phyloP scores from a whole-genome alignment of 768 basidiomycete species.

The Thelephora aurantiotincta region DNA sequence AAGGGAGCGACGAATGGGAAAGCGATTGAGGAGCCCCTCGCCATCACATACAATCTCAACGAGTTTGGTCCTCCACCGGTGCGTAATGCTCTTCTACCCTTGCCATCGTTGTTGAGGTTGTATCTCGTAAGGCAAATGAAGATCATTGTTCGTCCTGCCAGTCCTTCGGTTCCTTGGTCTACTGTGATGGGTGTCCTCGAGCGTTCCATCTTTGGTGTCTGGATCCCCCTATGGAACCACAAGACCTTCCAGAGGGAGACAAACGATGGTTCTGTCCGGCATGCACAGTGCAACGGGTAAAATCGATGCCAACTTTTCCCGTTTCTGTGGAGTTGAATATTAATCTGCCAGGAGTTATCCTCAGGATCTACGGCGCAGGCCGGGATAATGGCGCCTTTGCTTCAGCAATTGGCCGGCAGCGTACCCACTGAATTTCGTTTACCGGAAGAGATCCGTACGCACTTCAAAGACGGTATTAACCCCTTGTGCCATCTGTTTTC shows the following conservation, averaged over 20 bases:
- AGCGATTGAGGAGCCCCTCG: slow-evolving; percentile 31
- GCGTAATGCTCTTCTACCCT: slow-evolving; percentile 9
- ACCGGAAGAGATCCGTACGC: slow-evolving; percentile 69
- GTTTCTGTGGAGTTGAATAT: slow-evolving; percentile 4
- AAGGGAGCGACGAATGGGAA: slow-evolving; percentile 14
- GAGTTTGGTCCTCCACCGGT: slow-evolving; percentile 23
- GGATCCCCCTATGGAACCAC: slow-evolving; percentile 84
- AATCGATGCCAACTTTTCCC: slow-evolving; percentile 9
- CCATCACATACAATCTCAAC: slow-evolving; percentile 21
- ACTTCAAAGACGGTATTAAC: slow-evolving; percentile 70
- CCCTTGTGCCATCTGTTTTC: neutral
- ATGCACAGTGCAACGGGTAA: slow-evolving; percentile 55
- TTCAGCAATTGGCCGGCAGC: slow-evolving; percentile 48
- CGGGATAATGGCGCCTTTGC: slow-evolving; percentile 49
- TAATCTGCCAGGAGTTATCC: slow-evolving; percentile 40
- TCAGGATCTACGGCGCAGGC: slow-evolving; percentile 47
- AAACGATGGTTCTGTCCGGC: slow-evolving; percentile 67
- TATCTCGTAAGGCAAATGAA: slow-evolving; percentile 38
- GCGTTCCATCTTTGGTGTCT: slow-evolving; percentile 96
- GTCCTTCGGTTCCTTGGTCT: slow-evolving; percentile 73
- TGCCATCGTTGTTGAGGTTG: slow-evolving; percentile 2
- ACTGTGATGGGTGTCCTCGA: slow-evolving; percentile 93
- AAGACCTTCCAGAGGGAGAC: slow-evolving; percentile 71
- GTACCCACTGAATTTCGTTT: slow-evolving; percentile 78
- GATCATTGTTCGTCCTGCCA: slow-evolving; percentile 81